Percentiles rank a stretch among this genome's conserved stretches.
Conservation (phyloP, 345 rosid genomes). For the Lenwebbia sp. region DNA sequence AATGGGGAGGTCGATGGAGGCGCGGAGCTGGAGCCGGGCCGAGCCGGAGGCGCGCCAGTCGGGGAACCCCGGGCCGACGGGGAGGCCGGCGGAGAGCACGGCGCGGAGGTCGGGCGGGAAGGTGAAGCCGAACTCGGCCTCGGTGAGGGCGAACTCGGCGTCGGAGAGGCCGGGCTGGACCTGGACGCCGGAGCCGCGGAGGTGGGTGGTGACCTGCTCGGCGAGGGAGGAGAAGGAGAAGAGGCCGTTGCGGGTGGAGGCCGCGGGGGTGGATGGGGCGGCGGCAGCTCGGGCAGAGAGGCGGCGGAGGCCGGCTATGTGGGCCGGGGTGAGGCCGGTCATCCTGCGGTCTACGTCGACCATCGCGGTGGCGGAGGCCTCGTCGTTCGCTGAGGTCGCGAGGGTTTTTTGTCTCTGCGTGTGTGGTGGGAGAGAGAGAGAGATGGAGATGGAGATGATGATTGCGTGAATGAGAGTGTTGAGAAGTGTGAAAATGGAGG, state of each 20-base stretch:
- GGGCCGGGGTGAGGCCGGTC: constrained; percentile 83
- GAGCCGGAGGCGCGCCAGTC: constrained; percentile 80
- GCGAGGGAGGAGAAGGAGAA: constrained; percentile 66
- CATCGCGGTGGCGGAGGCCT: constrained; percentile 22
- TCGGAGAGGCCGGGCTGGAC: constrained; percentile 81
- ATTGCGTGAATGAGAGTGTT: background rate
- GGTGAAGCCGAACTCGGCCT: constrained; percentile 83
- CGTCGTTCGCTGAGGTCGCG: background rate
- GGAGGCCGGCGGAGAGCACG: constrained; percentile 73
- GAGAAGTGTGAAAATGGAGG: background rate
- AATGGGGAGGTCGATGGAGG: constrained; percentile 75
- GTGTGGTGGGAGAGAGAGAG: background rate
- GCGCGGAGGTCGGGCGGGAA: constrained; percentile 97
- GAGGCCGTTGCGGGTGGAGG: constrained; percentile 57
- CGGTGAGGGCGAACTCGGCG: constrained; percentile 76
- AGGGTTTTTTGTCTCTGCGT: background rate
- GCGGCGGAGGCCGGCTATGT: constrained; percentile 89
- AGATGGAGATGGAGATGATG: background rate
- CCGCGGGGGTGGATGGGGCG: constrained; percentile 30
- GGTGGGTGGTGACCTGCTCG: constrained; percentile 60
- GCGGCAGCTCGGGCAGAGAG: constrained; percentile 91
- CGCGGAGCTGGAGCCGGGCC: constrained; percentile 63
- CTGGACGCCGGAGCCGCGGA: constrained; percentile 54
- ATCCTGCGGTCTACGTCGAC: constrained; percentile 98
- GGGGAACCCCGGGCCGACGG: constrained; percentile 84